Evolutionary conservation across 345 rosid species (phyloP), one percentile per base, ranked within the genome.

Genomic region (Trapa incisa): DNA sequence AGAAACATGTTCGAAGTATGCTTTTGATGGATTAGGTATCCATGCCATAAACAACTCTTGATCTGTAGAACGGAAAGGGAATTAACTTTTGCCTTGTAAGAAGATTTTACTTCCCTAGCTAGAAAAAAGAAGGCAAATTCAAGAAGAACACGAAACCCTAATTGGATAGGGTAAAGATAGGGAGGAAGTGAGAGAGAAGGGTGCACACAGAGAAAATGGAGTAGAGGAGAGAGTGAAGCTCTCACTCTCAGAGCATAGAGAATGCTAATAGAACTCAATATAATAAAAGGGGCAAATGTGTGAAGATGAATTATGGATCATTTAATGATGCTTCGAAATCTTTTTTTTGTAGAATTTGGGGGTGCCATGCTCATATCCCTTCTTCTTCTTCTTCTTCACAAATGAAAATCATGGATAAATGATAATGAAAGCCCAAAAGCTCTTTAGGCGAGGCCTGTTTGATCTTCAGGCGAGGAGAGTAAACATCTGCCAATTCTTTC

Each of bases 31-130:
- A 58, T 58, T 35, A 32, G 37, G 63, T 58, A 0, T 58, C 63
- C 32, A 29, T 12, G 11, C 63, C 29, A 58, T 58, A 3, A 29
- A 33, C 60, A 54, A 54, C 35, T 54, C 22, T 33, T 68, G 65
- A 68, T 68, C 71, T 57, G 61, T 39, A 58, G 71, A 68, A 68
- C 22, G 65, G 61, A 67, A 67, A 67, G 35, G 50, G 54, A 58
- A 33, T 37, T 58, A 68, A 65, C 71, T 68, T 68, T 68, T 68
- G 52, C 65, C 71, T 60, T 68, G 48, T 68, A 68, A 38, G 63
- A 58, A 58, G 63, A 58, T 13, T 32, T 32, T 29, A 3, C 35
- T 57, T n/a, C 61, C 63, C 63, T 58, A 58, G 63, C 63, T 58
- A 58, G 63, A 58, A 35, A 22, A 22, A 22, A 32, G 35, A 58